Base-by-base conservation (phyloP, 768 basidiomycete genomes). In the Lactifluus volemus region DNA sequence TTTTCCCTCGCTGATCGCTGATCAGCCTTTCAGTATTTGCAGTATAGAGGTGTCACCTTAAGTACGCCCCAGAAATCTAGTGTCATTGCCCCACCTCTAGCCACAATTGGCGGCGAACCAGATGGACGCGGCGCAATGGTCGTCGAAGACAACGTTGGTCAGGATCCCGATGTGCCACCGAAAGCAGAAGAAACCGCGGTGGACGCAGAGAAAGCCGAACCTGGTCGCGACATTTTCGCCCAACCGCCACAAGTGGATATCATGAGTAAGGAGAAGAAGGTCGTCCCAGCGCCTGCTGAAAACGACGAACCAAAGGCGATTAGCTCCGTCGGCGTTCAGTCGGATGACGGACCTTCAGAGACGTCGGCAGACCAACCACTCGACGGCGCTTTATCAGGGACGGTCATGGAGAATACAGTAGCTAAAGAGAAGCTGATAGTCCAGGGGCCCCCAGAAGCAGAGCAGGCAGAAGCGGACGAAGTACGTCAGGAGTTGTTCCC, bases 171-270 rank as follows among this genome's bases (percentile, higher is more conserved):
- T 7, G 62, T 50, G 6, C 61, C 52, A 12, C 50, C 61, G 3
- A 50, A 64, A 0, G 68, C 71, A 7, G 69, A 68, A 49, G 73
- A 68, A 9, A 77, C 82, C 14, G 70, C 74, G 0, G 63, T 78
- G 2, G 74, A 77, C 12, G 72, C 77, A 21, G 81, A 79, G 11
- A 79, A 81, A 58, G 74, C 86, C 0, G 89, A 89, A 66, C 90
- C 91, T 0, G 90, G 91, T 0, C 78, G 73, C 15, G 84, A 92
- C 68, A 77, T 91, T 60, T 92, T 92, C 67, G 86, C 78, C 0
- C 79, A 76, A 34, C 73, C 78, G 38, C 75, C 73, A 1, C 73
- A 71, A 17, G 76, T 76, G 50, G 78, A 82, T 6, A 68, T 75
- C 50, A 81, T 80, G 73, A 86, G 84, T 65, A 69, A 74, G 51